phyloP scores from a whole-genome alignment of 2,329 filamentous ascomycete species.

The Sporothrix pallida region DNA sequence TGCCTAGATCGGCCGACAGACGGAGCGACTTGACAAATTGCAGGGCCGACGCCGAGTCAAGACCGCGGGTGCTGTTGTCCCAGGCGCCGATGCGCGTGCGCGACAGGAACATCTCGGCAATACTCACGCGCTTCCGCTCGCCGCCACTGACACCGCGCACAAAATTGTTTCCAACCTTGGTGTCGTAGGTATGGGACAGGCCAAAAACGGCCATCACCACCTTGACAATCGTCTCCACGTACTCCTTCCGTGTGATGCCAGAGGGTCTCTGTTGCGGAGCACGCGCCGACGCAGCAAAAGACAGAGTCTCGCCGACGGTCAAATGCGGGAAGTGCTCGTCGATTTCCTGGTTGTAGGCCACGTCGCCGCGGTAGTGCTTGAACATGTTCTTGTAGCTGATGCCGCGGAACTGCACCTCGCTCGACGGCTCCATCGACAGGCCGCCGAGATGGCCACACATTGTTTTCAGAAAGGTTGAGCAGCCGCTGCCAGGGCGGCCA shows the following conservation, averaged over 20 bases:
- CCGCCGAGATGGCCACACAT: constrained; percentile 70
- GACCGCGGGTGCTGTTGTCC: constrained; percentile 71
- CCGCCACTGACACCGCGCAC: constrained; percentile 68
- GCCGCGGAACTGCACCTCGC: constrained; percentile 31
- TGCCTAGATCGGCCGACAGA: constrained; percentile 65
- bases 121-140: constrained; percentile 75
- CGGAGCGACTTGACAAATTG: constrained; percentile 69
- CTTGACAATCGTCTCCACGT: constrained; percentile 58
- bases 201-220: constrained; percentile 78
- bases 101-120: constrained; percentile 69
- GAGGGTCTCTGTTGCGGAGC: constrained; percentile 54
- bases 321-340: constrained; percentile 82
- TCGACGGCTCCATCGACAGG: constrained; percentile 49
- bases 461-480: constrained; percentile 62
- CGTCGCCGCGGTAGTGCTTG: constrained; percentile 48
- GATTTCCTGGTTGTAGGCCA: constrained; percentile 76
- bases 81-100: constrained; percentile 61
- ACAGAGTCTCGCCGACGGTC: constrained; percentile 78
- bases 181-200: constrained; percentile 74
- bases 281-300: constrained; percentile 78
- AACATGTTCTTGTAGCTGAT: constrained; percentile 41
- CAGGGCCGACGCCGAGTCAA: constrained; percentile 69
- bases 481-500: constrained; percentile 63
- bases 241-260: constrained; percentile 58
- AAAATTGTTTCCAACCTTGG: constrained; percentile 70